Conservation (phyloP, 2,329 filamentous ascomycete species). For the Fonsecaea monophora region DNA sequence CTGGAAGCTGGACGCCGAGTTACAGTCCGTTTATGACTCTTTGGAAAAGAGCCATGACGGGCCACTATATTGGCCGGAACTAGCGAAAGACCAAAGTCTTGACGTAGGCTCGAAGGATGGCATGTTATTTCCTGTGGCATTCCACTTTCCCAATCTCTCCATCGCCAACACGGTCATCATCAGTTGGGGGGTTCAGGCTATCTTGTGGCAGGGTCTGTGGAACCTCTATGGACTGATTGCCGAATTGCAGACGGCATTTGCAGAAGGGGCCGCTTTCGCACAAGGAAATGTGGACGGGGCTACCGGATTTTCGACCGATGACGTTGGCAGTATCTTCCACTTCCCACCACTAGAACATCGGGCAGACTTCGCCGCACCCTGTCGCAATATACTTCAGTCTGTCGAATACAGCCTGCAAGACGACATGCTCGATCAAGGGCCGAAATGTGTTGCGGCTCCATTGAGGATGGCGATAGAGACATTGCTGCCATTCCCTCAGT, state of each 20-base stretch:
- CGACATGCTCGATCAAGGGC: constrained; percentile 34
- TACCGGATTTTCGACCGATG: constrained; percentile 6
- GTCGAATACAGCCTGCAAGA: constrained; percentile 45
- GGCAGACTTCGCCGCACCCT: constrained; percentile 40
- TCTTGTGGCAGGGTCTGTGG: constrained; percentile 47
- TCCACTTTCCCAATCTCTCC: constrained; percentile 42
- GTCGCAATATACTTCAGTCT: constrained; percentile 47
- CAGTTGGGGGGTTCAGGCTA: constrained; percentile 45
- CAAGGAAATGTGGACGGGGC: neutral
- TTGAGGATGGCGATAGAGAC: constrained; percentile 41
- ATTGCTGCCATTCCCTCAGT: constrained; percentile 22
- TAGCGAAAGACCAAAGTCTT: constrained; percentile 32
- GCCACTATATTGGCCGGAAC: constrained; percentile 44
- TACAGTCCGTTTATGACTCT: constrained; percentile 41
- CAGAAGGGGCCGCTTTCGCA: constrained; percentile 9
- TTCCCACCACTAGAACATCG: constrained; percentile 42
- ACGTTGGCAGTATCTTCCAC: constrained; percentile 25
- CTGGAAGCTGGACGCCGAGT: constrained; percentile 42
- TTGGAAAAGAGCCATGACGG: constrained; percentile 38
- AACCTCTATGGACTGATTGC: constrained; percentile 44
- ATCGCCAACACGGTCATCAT: constrained; percentile 44
- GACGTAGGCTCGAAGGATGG: constrained; percentile 24
- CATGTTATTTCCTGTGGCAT: constrained; percentile 44
- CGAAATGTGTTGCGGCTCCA: constrained; percentile 38
- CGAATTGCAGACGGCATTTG: constrained; percentile 24